Percentiles rank a stretch among this genome's conserved stretches.
Evolutionary conservation across 257 asterid species (phyloP).

Genomic region (Vinca minor): DNA sequence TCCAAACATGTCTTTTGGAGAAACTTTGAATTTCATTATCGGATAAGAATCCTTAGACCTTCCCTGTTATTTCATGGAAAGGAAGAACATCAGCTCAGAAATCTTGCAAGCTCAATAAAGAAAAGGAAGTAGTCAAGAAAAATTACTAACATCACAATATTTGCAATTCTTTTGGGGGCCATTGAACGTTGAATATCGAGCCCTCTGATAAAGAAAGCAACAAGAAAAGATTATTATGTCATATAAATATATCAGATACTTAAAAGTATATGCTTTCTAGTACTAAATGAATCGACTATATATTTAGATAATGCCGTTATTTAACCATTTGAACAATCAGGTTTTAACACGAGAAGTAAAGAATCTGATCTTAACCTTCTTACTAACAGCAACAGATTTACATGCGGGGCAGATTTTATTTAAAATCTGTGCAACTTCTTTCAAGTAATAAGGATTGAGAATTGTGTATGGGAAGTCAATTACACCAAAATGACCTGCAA

Average conservation of each 20-base stretch:
- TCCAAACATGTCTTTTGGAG: conserved; percentile 58
- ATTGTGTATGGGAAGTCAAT: conserved; percentile 64
- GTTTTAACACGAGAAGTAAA: too few species aligned
- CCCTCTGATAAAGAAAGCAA: conserved; percentile 42
- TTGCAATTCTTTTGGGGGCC: conserved; percentile 39
- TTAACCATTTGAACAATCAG: too few species aligned
- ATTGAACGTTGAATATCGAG: conserved; percentile 26
- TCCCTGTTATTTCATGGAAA: conserved; percentile 51
- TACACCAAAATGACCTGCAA: conserved; percentile 93
- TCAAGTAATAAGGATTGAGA: conserved; percentile 64
- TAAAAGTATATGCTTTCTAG: too few species aligned
- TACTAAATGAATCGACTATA: too few species aligned
- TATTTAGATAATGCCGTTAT: background rate
- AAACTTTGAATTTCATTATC: conserved; percentile 61
- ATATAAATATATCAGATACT: too few species aligned
- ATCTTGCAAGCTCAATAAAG: conserved; percentile 11
- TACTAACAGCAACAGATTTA: conserved; percentile 41
- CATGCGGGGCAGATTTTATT: conserved; percentile 88
- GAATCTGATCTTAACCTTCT: too few species aligned
- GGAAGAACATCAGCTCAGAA: conserved; percentile 18
- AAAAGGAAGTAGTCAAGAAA: conserved; percentile 14
- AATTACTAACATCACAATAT: conserved; percentile 78
- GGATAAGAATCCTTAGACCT: conserved; percentile 49
- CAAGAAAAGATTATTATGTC: background rate
- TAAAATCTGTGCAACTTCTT: conserved; percentile 65